A percentile compares a stretch with the other conserved stretches of the same genome.
Conservation (phyloP, 345 rosid genomes). For the Lagerstroemia speciosa region DNA sequence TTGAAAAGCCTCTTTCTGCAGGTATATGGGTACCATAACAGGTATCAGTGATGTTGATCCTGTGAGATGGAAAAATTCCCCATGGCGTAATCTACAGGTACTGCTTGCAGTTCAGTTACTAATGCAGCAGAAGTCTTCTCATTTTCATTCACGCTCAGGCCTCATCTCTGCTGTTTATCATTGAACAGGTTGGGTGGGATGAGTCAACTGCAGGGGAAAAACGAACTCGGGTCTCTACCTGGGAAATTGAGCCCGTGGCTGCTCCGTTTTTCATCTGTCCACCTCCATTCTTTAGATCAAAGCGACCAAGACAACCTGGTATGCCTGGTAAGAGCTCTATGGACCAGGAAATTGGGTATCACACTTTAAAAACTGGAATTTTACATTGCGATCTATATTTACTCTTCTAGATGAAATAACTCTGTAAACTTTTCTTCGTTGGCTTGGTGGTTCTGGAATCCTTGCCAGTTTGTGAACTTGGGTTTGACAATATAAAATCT, state of each 20-base stretch:
- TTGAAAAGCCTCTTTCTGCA: constrained; percentile 5
- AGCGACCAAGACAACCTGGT: constrained; percentile 42
- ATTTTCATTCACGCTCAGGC: no score
- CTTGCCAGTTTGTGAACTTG: neutral
- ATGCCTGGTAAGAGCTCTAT: constrained; percentile 33
- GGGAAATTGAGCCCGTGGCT: constrained; percentile 48
- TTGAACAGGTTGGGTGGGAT: constrained; percentile 45
- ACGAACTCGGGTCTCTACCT: constrained; percentile 46
- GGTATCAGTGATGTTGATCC: constrained; percentile 65
- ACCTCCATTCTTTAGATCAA: constrained; percentile 34
- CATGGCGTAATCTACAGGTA: constrained; percentile 70
- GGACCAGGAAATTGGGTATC: neutral
- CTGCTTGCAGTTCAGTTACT: neutral
- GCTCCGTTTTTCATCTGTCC: constrained; percentile 56
- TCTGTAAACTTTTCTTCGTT: no score
- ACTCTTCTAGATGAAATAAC: no score
- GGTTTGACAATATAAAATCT: constrained; percentile 9
- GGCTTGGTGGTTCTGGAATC: no score
- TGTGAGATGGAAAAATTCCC: constrained; percentile 64
- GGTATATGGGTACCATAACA: constrained; percentile 69
- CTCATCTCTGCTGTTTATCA: neutral
- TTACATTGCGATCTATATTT: neutral
- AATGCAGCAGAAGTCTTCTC: neutral
- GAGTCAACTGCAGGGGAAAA: constrained; percentile 49
- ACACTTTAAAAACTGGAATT: neutral